Evolutionary conservation across 2,329 filamentous ascomycete genomes (phyloP), one percentile per base, ranked within the genome.

Genomic region (Madurella fahalii): DNA sequence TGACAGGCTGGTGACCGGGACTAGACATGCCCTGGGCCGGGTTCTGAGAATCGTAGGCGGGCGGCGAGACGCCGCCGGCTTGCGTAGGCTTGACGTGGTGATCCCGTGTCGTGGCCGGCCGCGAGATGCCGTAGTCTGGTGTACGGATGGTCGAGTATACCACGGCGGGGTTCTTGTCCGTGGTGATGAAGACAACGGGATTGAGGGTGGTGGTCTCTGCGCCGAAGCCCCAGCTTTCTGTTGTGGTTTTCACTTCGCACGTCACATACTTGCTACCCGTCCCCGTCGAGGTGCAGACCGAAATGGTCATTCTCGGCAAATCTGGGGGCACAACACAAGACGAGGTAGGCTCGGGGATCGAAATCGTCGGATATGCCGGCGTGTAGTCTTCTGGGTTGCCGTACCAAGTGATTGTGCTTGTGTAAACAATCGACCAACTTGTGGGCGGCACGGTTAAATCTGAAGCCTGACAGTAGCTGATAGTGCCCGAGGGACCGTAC

Each of bases 141-240:
- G 70, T 66, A 4, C 64, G 56, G 15, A 72, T 65, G 2, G 72
- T 68, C 1, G 74, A 63, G 56, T 71, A 74, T 2, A 80, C 71
- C 15, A 81, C 76, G 9, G 75, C 72, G 0, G 79, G 79, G 52
- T 81, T 81, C 63, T 80, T 81, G 63, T 80, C 78, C 2, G 78
- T 80, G 2, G 77, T 80, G 48, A 77, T 63, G 45, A 79, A 74
- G 3, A 73, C 77, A 45, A 77, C 17, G 50, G 57, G 15, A 52
- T 55, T 37, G 16, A 50, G 37, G 18, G 45, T 51, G 41, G 20
- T 50, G 9, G 58, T 64, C 34, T 60, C 52, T 5, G 12, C 9
- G 8, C 54, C 53, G 5, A 55, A 64, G 11, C 16, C 34, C 25
- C 30, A 61, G 25, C 69, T 74, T 58, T 74, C 76, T 5, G 65